These are phyloP conservation scores for Prunus mongolica DNA, from an alignment of 306 rosid species.

Conservation along the genomic window DNA sequence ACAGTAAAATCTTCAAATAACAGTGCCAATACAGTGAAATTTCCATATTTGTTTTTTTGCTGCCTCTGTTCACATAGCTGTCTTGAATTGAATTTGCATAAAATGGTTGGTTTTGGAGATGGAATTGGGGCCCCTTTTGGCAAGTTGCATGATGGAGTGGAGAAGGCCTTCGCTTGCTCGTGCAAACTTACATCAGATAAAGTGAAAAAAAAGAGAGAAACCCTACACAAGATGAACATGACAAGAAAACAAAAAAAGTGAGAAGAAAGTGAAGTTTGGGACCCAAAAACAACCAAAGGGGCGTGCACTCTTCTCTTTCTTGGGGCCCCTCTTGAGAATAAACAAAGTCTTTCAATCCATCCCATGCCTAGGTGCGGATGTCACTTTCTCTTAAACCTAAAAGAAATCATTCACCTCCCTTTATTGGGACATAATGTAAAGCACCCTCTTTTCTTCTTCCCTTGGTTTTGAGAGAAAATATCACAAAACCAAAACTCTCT, in stretches of 20 bases:
- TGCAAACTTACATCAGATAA: constrained; percentile 38
- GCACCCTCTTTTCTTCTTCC: not conserved
- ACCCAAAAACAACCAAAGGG: constrained; percentile 47
- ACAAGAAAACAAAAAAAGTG: constrained; percentile 46
- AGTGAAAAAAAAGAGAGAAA: constrained; percentile 18
- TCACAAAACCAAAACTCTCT: constrained; percentile 23
- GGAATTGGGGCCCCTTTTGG: not conserved
- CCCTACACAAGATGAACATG: constrained; percentile 45
- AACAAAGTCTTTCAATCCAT: not conserved
- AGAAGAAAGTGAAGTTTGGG: constrained; percentile 36
- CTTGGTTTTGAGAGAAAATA: not conserved
- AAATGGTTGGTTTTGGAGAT: not conserved
- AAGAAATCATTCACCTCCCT: constrained; percentile 37
- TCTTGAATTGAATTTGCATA: not conserved
- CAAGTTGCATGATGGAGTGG: constrained; percentile 35
- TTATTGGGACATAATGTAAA: constrained; percentile 32
- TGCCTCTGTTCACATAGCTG: not conserved
- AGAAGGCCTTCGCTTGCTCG: constrained; percentile 32
- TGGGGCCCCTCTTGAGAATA: constrained; percentile 12
- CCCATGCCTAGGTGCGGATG: constrained; percentile 45
- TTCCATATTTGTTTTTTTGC: not conserved
- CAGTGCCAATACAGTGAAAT: not conserved
- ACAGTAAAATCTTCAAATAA: not conserved
- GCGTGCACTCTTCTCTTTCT: constrained; percentile 35
- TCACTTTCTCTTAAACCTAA: constrained; percentile 64